phyloP scores from a whole-genome alignment of 2,329 filamentous ascomycete species.

The Apiospora aurea region DNA sequence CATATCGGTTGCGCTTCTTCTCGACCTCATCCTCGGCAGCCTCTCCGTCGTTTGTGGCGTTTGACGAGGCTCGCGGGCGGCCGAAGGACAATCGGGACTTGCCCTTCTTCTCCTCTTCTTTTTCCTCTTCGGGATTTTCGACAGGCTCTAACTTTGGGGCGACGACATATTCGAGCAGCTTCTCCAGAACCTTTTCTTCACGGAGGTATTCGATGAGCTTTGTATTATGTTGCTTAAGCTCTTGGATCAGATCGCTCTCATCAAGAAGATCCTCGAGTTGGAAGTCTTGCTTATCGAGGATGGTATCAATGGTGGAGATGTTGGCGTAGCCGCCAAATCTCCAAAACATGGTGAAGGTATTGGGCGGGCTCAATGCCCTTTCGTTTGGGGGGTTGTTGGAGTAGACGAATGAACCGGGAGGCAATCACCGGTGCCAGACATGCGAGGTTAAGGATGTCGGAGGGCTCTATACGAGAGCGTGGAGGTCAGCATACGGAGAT shows the following conservation, averaged over 20 bases:
- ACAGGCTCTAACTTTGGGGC: constrained; percentile 73
- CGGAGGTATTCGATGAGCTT: constrained; percentile 97
- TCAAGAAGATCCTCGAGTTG: constrained; percentile 95
- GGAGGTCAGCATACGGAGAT: constrained; percentile 22
- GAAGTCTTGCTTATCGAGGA: constrained; percentile 96
- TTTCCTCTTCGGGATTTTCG: constrained; percentile 59
- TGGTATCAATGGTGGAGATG: constrained; percentile 93
- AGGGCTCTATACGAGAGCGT: constrained; percentile 13
- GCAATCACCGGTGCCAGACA: constrained; percentile 11
- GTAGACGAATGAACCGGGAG: constrained; percentile 16
- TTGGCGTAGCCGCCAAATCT: constrained; percentile 98
- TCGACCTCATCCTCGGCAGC: constrained; percentile 78
- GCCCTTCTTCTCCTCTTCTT: constrained; percentile 51
- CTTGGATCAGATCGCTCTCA: constrained; percentile 94
- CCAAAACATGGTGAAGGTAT: constrained; percentile 87
- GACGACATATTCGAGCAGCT: constrained; percentile 89
- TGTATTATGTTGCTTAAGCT: constrained; percentile 97
- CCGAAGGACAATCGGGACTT: constrained; percentile 53
- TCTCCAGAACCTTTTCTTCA: constrained; percentile 83
- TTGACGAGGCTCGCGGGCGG: constrained; percentile 61
- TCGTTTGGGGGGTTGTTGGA: not conserved
- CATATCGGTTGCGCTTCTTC: constrained; percentile 91
- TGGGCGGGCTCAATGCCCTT: constrained; percentile 24
- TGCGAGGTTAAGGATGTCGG: constrained; percentile 12
- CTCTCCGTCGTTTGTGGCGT: constrained; percentile 53